Base-by-base conservation (phyloP, 345 rosid genomes). In the Salix dunnii region DNA sequence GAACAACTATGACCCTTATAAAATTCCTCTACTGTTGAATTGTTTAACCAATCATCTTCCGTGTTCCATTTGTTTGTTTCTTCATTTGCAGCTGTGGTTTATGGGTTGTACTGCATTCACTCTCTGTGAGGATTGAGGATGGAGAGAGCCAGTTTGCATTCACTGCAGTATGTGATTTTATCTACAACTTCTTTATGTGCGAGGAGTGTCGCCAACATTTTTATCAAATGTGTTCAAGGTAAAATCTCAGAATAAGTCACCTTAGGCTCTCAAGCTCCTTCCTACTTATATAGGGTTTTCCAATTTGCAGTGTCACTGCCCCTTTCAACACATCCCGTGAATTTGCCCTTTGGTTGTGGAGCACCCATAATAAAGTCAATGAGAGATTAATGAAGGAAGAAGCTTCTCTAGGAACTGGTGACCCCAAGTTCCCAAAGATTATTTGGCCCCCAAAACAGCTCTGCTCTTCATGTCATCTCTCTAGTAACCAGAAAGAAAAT, bases 181-280 rank as follows among this genome's bases (percentile, higher is more conserved):
- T 96, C 76, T 89, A 91, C 85, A 91, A 88, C 82, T 93, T 96
- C 82, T 96, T 96, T 80, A 78, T 96, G 74, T 96, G 99, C 42
- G 93, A 96, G 84, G 99, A 96, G 77, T 93, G 99, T 78, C 98
- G 98, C 65, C 90, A 82, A 75, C 98, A 92, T 89, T 96, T 96
- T 85, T 83, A 89, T 79, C 79, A 77, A 21, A 96, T 90, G 97
- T 96, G 99, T 85, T 89, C 91, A 77, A 92, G 97, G 99, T 96
- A 89, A 86, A 79, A 48, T 36, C 17, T 61, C 68, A 28, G 5
- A 74, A 48, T 48, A 38, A 65, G 64, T 30, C 42, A 61, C 20
- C 48, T 14, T 7, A 70, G 49, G 28, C 16, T 21, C 35, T 18
- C 17, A 68, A 31, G 55, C 30, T 80, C 23, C 43, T 67, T 68